Conservation (phyloP, 345 rosid species). For the Populus simonii region DNA sequence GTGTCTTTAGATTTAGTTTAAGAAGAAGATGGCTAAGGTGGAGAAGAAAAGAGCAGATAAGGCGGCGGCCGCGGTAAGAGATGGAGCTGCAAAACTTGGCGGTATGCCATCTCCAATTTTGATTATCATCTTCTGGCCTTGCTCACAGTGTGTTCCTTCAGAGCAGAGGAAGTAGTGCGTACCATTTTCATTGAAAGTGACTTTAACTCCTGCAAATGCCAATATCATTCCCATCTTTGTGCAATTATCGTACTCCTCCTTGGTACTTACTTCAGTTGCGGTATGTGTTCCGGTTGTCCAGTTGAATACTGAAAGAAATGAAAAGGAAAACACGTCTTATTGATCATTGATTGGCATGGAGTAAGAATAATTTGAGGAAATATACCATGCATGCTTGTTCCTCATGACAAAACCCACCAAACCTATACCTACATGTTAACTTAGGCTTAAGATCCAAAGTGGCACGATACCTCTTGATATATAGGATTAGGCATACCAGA, state of each 20-base stretch:
- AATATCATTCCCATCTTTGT: neutral
- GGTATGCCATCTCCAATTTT: slow-evolving; percentile 14
- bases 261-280: neutral
- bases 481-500: no score
- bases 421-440: no score
- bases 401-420: no score
- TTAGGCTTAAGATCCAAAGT: no score
- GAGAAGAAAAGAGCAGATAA: neutral
- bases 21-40: neutral
- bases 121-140: slow-evolving; percentile 35
- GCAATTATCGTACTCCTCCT: slow-evolving; percentile 27
- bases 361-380: no score
- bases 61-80: neutral
- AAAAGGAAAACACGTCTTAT: neutral
- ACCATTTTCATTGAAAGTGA: neutral
- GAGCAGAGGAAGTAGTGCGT: slow-evolving; percentile 31
- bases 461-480: no score
- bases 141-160: slow-evolving; percentile 20
- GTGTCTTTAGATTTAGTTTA: neutral
- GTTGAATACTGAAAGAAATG: slow-evolving; percentile 16
- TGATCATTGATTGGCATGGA: no score
- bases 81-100: slow-evolving; percentile 5
- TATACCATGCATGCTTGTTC: no score
- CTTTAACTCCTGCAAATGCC: neutral
- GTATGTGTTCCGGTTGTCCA: slow-evolving; percentile 26